Conservation (phyloP, 345 rosid genomes). For the Melaleuca alternifolia region DNA sequence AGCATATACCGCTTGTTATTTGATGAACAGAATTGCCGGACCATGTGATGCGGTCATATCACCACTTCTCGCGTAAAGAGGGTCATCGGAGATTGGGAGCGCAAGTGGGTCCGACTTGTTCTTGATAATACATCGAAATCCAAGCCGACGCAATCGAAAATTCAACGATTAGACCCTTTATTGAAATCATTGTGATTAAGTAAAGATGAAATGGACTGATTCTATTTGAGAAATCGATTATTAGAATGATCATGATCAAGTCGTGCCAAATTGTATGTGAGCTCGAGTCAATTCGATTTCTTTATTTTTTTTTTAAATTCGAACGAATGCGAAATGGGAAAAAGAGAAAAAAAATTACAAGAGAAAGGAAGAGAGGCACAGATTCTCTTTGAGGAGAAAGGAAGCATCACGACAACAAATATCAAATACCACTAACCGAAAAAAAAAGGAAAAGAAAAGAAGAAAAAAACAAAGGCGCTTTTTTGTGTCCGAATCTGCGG, state of each 20-base stretch:
- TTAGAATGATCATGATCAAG: neutral
- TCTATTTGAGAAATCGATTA: neutral
- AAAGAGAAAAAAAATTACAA: neutral
- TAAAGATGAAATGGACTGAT: neutral
- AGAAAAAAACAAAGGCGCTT: neutral
- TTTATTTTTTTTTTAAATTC: accelerated
- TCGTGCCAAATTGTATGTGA: neutral
- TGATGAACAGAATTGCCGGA: neutral
- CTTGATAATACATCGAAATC: neutral
- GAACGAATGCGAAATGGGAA: neutral
- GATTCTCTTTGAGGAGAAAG: neutral
- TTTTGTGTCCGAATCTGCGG: neutral
- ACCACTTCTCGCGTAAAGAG: neutral
- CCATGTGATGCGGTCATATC: neutral
- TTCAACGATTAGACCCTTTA: neutral
- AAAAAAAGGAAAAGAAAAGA: accelerated
- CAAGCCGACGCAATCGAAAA: neutral
- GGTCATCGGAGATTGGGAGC: neutral
- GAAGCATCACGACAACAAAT: neutral
- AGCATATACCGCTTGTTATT: neutral
- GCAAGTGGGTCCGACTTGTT: neutral
- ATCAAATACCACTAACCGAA: neutral
- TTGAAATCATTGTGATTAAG: neutral
- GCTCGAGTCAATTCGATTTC: neutral
- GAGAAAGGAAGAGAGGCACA: neutral